A percentile compares a stretch with the other conserved stretches of the same genome.
These are phyloP conservation scores for Saccharomyces hybrid DNA, from an alignment of 1,139 yeast species.

Conservation along the genomic window DNA sequence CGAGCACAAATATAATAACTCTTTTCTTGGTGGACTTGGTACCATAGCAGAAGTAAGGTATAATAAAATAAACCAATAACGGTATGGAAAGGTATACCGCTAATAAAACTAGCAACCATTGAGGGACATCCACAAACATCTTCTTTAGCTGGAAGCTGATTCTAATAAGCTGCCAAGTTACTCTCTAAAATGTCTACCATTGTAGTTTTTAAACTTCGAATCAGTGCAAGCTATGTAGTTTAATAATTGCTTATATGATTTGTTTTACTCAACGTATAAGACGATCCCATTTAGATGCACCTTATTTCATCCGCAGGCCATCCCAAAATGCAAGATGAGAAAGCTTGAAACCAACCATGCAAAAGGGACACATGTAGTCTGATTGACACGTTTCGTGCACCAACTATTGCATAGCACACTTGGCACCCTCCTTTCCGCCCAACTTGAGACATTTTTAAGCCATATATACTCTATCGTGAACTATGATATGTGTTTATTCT, in stretches of 20 bases:
- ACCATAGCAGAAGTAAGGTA: conserved; percentile 33
- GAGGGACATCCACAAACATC: conserved; percentile 8
- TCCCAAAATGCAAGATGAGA: too few species aligned
- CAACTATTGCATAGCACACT: not conserved
- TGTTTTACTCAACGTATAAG: too few species aligned
- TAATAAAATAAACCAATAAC: conserved; percentile 26
- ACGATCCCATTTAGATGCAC: too few species aligned
- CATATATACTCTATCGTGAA: not conserved
- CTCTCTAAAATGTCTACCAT: too few species aligned
- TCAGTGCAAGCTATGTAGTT: not conserved
- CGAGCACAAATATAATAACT: conserved; percentile 74
- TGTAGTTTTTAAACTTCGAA: too few species aligned
- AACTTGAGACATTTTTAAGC: not conserved
- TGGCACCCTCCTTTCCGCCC: not conserved
- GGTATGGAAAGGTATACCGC: conserved; percentile 35
- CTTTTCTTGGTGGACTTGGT: conserved; percentile 38
- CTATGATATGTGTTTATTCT: not conserved
- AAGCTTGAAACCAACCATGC: too few species aligned
- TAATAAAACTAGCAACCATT: conserved; percentile 27
- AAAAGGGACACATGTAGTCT: not conserved
- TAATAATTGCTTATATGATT: too few species aligned
- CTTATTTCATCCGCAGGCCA: too few species aligned
- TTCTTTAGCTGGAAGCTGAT: not conserved
- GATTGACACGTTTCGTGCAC: too few species aligned
- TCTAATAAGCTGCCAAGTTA: not conserved